Base-by-base conservation (phyloP, 2,329 filamentous ascomycete species). In the Aspergillus thermomutatus region DNA sequence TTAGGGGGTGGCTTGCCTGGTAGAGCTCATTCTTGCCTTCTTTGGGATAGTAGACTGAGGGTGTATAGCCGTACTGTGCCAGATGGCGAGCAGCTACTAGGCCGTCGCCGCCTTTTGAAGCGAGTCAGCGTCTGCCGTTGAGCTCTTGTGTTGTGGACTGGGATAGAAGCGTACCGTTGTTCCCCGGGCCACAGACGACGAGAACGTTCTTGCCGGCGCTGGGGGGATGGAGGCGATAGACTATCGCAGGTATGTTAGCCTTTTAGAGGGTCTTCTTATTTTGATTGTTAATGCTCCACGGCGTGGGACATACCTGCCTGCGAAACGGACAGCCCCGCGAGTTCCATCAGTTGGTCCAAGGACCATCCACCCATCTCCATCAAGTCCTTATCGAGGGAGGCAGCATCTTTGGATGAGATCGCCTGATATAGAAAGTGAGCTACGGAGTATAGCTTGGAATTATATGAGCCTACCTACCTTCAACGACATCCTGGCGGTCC, bases 261-360 rank as follows among this genome's bases (percentile, higher is more conserved):
- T 34, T 4, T 19, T n/a, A n/a, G n/a, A n/a, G 21, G 8, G 4
- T 26, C 1, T 19, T 10, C 4, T n/a, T 14, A 7, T n/a, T n/a
- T 40, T 37, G 10, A 47, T 27, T 14, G 17, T 31, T n/a, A 21
- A 46, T 43, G 48, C 19, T 9, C 40, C 7, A 43, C 4, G n/a
- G n/a, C n/a, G 9, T 9, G 19, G 19, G 37, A 52, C 79, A 57
- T 71, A 92, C 91, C 87, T 51, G 89, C 92, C 80, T 97, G 92
- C 11, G 93, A 93, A 26, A 97, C 92, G 1, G 92, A 92, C 0
- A 99, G 82, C 0, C 94, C 94, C 46, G 94, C 94, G 7, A 99
- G 79, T 72, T 97, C 94, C 94, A 99, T 97, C 50, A 99, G 80
- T 75, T 99, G 94, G 71, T 97, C 94, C 54, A 99, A 84, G 10